Percentiles rank a stretch among this genome's conserved stretches.
phyloP scores from a whole-genome alignment of 768 basidiomycete species.

The Amanita phalloides region DNA sequence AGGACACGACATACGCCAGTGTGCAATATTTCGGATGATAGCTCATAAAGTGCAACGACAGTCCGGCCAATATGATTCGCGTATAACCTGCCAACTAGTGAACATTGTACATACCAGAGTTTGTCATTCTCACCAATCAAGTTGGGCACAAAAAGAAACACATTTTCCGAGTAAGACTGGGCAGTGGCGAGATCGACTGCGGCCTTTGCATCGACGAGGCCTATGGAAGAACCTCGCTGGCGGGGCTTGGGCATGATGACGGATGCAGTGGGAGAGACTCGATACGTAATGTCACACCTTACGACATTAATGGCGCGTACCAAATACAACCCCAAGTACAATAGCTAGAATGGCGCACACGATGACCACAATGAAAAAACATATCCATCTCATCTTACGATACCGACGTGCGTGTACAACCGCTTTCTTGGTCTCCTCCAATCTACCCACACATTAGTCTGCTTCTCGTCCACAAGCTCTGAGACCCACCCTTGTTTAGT shows the following conservation, averaged over 20 bases:
- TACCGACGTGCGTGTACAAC: conserved; percentile 52
- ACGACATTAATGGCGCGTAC: background rate
- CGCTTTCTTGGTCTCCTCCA: conserved; percentile 54
- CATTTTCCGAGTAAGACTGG: conserved; percentile 86
- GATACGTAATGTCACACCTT: background rate
- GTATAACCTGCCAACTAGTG: conserved; percentile 56
- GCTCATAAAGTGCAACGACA: conserved; percentile 89
- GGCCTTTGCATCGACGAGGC: conserved; percentile 72
- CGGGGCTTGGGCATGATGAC: conserved; percentile 14
- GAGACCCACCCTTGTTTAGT: conserved; percentile 57
- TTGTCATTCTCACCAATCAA: conserved; percentile 57
- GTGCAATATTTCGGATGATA: conserved; percentile 92
- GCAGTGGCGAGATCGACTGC: conserved; percentile 83
- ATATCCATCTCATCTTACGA: conserved; percentile 80
- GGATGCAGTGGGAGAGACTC: conserved; percentile 4
- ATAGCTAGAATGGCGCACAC: conserved; percentile 47
- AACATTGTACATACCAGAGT: conserved; percentile 9
- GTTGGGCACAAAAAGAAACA: conserved; percentile 96
- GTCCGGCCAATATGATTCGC: conserved; percentile 81
- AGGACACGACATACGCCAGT: conserved; percentile 79
- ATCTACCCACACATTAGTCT: conserved; percentile 23
- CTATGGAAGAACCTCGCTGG: conserved; percentile 46
- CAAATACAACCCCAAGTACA: conserved; percentile 35
- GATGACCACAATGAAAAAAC: conserved; percentile 54
- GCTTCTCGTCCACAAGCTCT: background rate